These are phyloP conservation scores for Salmacisia buchloeana DNA, from an alignment of 1,284 basidiomycete species.

Conservation along the genomic window DNA sequence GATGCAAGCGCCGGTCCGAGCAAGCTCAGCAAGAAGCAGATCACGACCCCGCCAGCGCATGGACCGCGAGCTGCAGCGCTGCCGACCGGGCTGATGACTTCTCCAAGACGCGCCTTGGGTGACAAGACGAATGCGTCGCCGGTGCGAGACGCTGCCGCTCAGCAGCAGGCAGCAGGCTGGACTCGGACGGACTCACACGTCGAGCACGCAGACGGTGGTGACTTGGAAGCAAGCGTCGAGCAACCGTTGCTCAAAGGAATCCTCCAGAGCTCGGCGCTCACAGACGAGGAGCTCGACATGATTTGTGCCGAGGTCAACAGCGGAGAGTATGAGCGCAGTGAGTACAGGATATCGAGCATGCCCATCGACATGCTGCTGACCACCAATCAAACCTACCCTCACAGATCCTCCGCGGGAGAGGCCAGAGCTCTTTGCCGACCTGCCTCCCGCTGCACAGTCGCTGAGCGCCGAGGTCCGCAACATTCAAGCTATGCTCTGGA, in stretches of 20 bases:
- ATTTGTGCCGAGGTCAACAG: background rate
- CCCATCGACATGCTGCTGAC: too few relatives aligned
- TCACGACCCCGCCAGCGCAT: background rate
- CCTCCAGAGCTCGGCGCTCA: background rate
- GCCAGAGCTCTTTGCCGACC: too few relatives aligned
- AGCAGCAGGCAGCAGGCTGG: background rate
- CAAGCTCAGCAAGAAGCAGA: background rate
- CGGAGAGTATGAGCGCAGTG: background rate
- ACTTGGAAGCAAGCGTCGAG: background rate
- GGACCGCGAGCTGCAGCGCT: background rate
- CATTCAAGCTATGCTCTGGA: too few relatives aligned
- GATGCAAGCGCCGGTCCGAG: background rate
- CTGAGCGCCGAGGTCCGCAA: too few relatives aligned
- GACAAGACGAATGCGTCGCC: conserved; percentile 8
- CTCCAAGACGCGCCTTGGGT: background rate
- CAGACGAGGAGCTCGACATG: background rate
- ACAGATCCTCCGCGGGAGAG: too few relatives aligned
- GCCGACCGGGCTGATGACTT: background rate
- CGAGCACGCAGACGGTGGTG: too few relatives aligned
- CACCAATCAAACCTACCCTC: too few relatives aligned
- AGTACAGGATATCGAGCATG: background rate
- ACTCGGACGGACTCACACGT: background rate
- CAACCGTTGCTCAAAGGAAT: background rate
- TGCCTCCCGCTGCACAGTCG: too few relatives aligned
- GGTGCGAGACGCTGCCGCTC: background rate